These are phyloP conservation scores for Chondrostereum purpureum DNA, from an alignment of 1,284 basidiomycete species.

Conservation along the genomic window DNA sequence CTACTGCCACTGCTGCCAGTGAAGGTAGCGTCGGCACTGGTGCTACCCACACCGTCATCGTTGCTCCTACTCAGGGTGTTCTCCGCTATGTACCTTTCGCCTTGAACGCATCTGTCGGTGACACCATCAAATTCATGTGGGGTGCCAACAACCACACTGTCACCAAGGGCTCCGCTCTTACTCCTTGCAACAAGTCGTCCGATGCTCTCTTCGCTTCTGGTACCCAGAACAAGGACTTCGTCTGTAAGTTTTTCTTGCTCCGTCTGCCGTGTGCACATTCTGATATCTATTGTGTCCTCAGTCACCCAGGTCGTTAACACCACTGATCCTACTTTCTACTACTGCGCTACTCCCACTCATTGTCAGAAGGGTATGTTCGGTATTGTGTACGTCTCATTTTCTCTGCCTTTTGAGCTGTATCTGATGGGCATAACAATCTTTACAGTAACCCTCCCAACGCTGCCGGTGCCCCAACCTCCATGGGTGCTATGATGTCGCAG, in stretches of 20 bases:
- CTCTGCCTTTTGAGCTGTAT: neutral
- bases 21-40: slow-evolving; percentile 38
- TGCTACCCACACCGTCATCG: slow-evolving; percentile 65
- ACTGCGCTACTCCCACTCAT: slow-evolving; percentile 60
- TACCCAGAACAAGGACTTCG: slow-evolving; percentile 53
- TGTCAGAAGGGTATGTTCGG: slow-evolving; percentile 80
- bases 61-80: slow-evolving; percentile 69
- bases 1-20: slow-evolving; percentile 26
- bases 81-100: slow-evolving; percentile 69
- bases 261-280: neutral
- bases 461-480: slow-evolving; percentile 35
- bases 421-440: slow-evolving; percentile 10
- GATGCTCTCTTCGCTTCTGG: slow-evolving; percentile 60
- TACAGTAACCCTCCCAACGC: slow-evolving; percentile 53
- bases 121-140: slow-evolving; percentile 72
- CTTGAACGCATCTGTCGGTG: slow-evolving; percentile 66
- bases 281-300: slow-evolving; percentile 17
- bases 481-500: slow-evolving; percentile 43
- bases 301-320: slow-evolving; percentile 66
- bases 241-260: slow-evolving; percentile 33
- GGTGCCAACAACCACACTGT: slow-evolving; percentile 70
- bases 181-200: slow-evolving; percentile 62
- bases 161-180: slow-evolving; percentile 61
- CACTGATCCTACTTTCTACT: slow-evolving; percentile 66
- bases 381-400: slow-evolving; percentile 50